These are phyloP conservation scores for Podospora tetraspora DNA, from an alignment of 495 filamentous ascomycete genomes.

Conservation along the genomic window DNA sequence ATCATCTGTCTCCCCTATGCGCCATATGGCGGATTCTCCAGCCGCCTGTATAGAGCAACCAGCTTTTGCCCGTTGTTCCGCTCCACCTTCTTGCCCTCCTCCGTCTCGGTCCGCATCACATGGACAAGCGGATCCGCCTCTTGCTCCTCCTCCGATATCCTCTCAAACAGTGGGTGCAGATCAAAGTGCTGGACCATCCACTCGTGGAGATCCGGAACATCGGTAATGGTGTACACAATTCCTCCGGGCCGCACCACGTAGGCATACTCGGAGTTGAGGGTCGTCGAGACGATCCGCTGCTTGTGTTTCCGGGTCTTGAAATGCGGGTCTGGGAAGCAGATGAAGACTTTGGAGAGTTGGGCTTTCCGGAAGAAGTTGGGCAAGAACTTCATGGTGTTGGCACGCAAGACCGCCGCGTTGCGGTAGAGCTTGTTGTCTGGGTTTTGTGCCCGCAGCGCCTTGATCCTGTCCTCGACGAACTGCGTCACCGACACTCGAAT, in stretches of 20 bases:
- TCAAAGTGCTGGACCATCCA: conserved; percentile 90
- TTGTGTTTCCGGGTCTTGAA: conserved; percentile 98
- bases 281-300: conserved; percentile 83
- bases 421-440: conserved; percentile 58
- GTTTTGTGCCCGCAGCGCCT: conserved; percentile 68
- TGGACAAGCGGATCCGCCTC: conserved; percentile 68
- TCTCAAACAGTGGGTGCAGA: conserved; percentile 60
- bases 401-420: conserved; percentile 79
- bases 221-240: conserved; percentile 89
- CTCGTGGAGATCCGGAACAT: conserved; percentile 86
- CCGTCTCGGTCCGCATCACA: conserved; percentile 81
- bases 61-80: conserved; percentile 85
- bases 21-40: conserved; percentile 69
- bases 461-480: conserved; percentile 80
- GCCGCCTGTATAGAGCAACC: conserved; percentile 75
- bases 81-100: conserved; percentile 95
- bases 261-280: conserved; percentile 87
- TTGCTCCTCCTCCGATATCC: conserved; percentile 59
- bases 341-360: conserved; percentile 84
- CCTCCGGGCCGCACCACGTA: conserved; percentile 80
- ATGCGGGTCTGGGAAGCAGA: conserved; percentile 97
- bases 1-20: conserved; percentile 3
- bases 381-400: conserved; percentile 97
- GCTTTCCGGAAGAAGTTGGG: conserved; percentile 83
- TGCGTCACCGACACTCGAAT: conserved; percentile 84